Base-by-base conservation (phyloP, 2,329 filamentous ascomycete genomes). In the Pestalotiopsis sp. region DNA sequence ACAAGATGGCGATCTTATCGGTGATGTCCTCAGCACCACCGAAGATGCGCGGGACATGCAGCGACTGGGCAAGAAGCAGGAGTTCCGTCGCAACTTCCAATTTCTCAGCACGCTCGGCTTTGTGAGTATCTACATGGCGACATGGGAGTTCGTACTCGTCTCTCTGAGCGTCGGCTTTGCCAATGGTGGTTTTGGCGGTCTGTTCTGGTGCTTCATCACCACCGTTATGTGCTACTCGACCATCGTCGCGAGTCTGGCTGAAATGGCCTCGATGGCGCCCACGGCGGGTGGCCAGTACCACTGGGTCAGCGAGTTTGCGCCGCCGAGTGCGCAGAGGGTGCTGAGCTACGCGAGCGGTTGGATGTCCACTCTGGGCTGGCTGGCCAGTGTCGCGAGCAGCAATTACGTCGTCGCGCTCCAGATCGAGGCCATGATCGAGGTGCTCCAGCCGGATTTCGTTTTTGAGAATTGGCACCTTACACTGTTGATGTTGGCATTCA, bases 41-140 rank as follows among this genome's bases (percentile, higher is more conserved):
- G 23, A 56, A 12, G 67, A 68, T 20, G 20, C 27, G 9, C 62
- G 41, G 1, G 69, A 70, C 31, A 70, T 70, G 69, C 52, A 23
- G 1, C 66, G 69, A 13, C 39, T 69, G 39, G 69, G 69, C 11
- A 70, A 69, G 63, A 68, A 68, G 36, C 70, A 72, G 49, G 71
- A 74, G 58, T 71, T 70, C 38, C 71, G 12, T 4, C 52, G 25
- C 63, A 4, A 36, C 27, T 73, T 63, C 58, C 66, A 27, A 66
- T 70, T 49, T 0, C 71, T 70, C 69, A 70, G 71, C 17, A 69
- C 71, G 2, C 68, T 75, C 11, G 72, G 73, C 13, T 75, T 75
- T 61, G 69, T 75, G 27, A 72, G 73, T 52, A 73, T 75, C 45
- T 75, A 74, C 61, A 75, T 75, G 74, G 72, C 71, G 6, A 73